Conservation (phyloP, 2,329 filamentous ascomycete species). For the Orbilia brochopaga region DNA sequence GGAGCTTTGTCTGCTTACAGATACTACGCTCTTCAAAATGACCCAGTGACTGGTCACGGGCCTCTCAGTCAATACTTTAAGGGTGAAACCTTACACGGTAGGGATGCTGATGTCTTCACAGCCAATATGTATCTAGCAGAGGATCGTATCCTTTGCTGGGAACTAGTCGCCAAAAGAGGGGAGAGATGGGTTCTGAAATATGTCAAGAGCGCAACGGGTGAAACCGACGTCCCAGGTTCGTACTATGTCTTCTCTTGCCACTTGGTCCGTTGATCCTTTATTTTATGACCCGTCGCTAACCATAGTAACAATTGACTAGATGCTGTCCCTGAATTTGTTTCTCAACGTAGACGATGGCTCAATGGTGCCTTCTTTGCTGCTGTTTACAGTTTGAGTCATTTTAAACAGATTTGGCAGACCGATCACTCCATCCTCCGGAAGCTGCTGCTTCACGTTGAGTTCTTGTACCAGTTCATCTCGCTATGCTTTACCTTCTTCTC, state of each 20-base stretch:
- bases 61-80: constrained; percentile 99
- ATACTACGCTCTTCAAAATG: constrained; percentile 94
- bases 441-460: constrained; percentile 89
- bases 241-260: constrained; percentile 39
- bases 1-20: constrained; percentile 94
- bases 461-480: constrained; percentile 90
- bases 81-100: constrained; percentile 93
- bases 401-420: constrained; percentile 87
- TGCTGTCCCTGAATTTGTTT: constrained; percentile 93
- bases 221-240: constrained; percentile 95
- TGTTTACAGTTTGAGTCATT: constrained; percentile 95
- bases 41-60: constrained; percentile 84
- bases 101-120: constrained; percentile 95
- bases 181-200: constrained; percentile 98
- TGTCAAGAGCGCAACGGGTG: constrained; percentile 92
- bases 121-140: constrained; percentile 95
- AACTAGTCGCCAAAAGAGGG: constrained; percentile 90
- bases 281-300: neutral
- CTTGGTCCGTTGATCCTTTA: neutral
- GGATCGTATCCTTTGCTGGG: constrained; percentile 89
- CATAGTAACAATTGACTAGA: constrained; percentile 63
- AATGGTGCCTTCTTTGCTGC: constrained; percentile 99
- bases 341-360: constrained; percentile 92
- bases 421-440: constrained; percentile 91
- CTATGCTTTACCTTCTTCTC: constrained; percentile 97